phyloP scores from a whole-genome alignment of 2,329 filamentous ascomycete species.

The Anthostomella pinea region DNA sequence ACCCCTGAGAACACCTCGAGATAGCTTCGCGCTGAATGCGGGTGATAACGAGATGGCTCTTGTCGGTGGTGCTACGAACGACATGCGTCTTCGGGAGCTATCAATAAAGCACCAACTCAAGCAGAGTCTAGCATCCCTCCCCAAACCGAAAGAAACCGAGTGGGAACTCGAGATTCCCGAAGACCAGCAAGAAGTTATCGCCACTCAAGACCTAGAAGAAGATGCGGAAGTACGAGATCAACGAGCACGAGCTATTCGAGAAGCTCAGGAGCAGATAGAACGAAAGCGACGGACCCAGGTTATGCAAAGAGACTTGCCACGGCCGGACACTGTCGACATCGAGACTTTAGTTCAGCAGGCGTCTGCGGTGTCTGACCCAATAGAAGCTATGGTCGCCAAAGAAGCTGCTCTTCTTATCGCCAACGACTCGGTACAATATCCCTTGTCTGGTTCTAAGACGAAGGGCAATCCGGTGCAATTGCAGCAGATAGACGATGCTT shows the following conservation, averaged over 20 bases:
- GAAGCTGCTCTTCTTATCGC: slow-evolving; percentile 80
- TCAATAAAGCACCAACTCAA: slow-evolving; percentile 67
- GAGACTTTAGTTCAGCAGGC: slow-evolving; percentile 64
- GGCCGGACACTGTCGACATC: slow-evolving; percentile 71
- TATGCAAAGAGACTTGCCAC: slow-evolving; percentile 79
- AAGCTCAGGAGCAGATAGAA: slow-evolving; percentile 73
- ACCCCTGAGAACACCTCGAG: slow-evolving; percentile 82
- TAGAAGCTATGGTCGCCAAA: slow-evolving; percentile 66
- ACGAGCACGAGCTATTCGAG: slow-evolving; percentile 68
- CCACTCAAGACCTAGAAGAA: slow-evolving; percentile 53
- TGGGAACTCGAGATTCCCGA: slow-evolving; percentile 93
- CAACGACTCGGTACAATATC: slow-evolving; percentile 74
- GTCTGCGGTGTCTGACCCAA: slow-evolving; percentile 57
- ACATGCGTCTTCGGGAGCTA: slow-evolving; percentile 69
- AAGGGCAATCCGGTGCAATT: slow-evolving; percentile 60
- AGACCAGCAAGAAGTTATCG: slow-evolving; percentile 62
- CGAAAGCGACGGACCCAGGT: slow-evolving; percentile 84
- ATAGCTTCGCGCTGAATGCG: slow-evolving; percentile 80
- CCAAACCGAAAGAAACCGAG: slow-evolving; percentile 88
- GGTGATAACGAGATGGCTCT: slow-evolving; percentile 64
- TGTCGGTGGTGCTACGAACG: slow-evolving; percentile 71
- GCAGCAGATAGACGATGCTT: slow-evolving; percentile 65
- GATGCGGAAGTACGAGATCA: slow-evolving; percentile 72
- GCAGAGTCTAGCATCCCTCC: slow-evolving; percentile 74
- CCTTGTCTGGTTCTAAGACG: slow-evolving; percentile 64